A percentile compares a stretch with the other conserved stretches of the same genome.
phyloP scores from a whole-genome alignment of 805 yeast species.

The Metschnikowia reukaufii region DNA sequence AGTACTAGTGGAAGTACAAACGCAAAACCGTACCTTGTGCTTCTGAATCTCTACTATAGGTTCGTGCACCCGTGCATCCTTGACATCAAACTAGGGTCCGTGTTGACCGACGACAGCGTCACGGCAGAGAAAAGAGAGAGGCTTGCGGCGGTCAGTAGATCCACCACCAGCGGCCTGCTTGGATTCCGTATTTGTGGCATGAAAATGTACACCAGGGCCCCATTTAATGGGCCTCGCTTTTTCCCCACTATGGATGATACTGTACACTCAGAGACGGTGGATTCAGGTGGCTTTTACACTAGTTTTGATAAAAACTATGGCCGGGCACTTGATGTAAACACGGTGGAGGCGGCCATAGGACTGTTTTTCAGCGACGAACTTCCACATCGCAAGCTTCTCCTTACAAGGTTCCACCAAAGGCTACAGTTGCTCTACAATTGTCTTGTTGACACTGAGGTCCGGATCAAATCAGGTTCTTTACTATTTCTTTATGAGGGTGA shows the following conservation, averaged over 20 bases:
- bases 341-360: slow-evolving; percentile 46
- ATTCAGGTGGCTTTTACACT: slow-evolving; percentile 44
- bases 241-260: slow-evolving; percentile 22
- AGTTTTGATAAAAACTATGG: slow-evolving; percentile 72
- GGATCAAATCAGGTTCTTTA: slow-evolving; percentile 71
- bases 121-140: slow-evolving; percentile 58
- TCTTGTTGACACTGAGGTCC: slow-evolving; percentile 57
- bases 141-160: slow-evolving; percentile 57
- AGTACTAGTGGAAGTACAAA: not conserved
- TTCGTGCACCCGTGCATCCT: slow-evolving; percentile 66
- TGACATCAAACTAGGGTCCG: slow-evolving; percentile 80
- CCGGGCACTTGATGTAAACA: slow-evolving; percentile 48
- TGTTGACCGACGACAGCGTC: slow-evolving; percentile 58
- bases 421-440: slow-evolving; percentile 67
- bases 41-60: slow-evolving; percentile 68
- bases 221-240: slow-evolving; percentile 9
- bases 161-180: slow-evolving; percentile 80
- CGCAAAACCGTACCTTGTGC: slow-evolving; percentile 49
- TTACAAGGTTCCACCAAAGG: slow-evolving; percentile 52
- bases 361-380: slow-evolving; percentile 43
- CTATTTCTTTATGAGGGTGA: slow-evolving; percentile 76
- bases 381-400: slow-evolving; percentile 28
- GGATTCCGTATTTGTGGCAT: slow-evolving; percentile 86
- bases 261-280: slow-evolving; percentile 15
- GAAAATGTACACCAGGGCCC: slow-evolving; percentile 49